Percentiles rank a stretch among this genome's conserved stretches.
These are phyloP conservation scores for Linum trigynum DNA, from an alignment of 345 rosid genomes.

Conservation along the genomic window DNA sequence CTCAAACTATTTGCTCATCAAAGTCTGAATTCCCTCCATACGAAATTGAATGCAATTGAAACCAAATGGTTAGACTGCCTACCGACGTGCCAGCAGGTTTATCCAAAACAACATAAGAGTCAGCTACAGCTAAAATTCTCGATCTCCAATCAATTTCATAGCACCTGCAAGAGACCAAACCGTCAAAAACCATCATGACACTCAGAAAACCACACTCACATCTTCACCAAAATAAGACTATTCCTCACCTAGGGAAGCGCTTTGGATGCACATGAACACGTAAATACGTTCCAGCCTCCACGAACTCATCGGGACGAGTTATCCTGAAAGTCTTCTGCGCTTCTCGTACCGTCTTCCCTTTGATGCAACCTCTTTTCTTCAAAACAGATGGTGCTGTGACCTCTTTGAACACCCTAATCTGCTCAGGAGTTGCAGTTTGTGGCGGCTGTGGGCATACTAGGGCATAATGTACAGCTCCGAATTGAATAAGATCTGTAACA, in stretches of 20 bases:
- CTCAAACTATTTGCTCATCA: not conserved
- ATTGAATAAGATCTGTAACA: slow-evolving; percentile 89
- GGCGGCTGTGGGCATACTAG: slow-evolving; percentile 93
- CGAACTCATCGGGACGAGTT: slow-evolving; percentile 43
- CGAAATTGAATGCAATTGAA: not conserved
- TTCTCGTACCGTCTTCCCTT: slow-evolving; percentile 79
- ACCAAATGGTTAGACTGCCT: slow-evolving; percentile 24
- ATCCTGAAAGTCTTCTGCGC: slow-evolving; percentile 86
- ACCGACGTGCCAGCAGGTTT: slow-evolving; percentile 95
- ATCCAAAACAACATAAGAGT: slow-evolving; percentile 77
- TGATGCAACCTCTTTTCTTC: slow-evolving; percentile 55
- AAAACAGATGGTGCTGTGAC: slow-evolving; percentile 58
- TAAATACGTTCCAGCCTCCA: slow-evolving; percentile 76
- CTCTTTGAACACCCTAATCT: slow-evolving; percentile 49
- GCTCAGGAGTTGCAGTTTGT: slow-evolving; percentile 64
- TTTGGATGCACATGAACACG: slow-evolving; percentile 91
- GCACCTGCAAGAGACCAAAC: slow-evolving; percentile 39
- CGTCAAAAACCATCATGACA: not conserved
- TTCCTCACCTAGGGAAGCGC: slow-evolving; percentile 70
- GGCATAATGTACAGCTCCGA: slow-evolving; percentile 89
- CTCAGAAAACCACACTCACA: slow-evolving; percentile 1
- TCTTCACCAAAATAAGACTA: not conserved
- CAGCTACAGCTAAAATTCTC: slow-evolving; percentile 56
- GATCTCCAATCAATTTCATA: slow-evolving; percentile 89
- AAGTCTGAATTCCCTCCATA: not conserved